Conservation (phyloP, 306 rosid species). For the Gynostemma pentaphyllum region DNA sequence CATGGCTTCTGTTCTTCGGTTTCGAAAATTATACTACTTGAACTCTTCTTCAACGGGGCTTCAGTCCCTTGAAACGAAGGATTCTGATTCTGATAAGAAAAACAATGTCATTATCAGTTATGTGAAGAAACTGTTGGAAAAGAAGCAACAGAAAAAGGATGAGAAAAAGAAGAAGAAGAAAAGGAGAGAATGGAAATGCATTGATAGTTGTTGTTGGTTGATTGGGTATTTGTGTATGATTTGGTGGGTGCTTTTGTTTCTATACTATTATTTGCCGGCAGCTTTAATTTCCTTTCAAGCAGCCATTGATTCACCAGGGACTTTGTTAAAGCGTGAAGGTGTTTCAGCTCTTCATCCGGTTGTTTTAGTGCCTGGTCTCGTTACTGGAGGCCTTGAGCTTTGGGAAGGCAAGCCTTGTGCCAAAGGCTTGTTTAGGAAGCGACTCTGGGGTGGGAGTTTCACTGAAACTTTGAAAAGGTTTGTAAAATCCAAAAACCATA, state of each 20-base stretch:
- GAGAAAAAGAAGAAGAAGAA: slow-evolving; percentile 14
- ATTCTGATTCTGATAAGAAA: slow-evolving; percentile 2
- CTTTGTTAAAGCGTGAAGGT: slow-evolving; percentile 41
- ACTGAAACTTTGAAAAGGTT: slow-evolving; percentile 56
- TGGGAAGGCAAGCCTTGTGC: slow-evolving; percentile 84
- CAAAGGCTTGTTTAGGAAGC: slow-evolving; percentile 43
- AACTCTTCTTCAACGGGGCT: slow-evolving; percentile 22
- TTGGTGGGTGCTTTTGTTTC: slow-evolving; percentile 67
- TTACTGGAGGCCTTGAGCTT: slow-evolving; percentile 55
- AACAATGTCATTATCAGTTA: not conserved
- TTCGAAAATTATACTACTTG: slow-evolving; percentile 22
- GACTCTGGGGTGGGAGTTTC: slow-evolving; percentile 62
- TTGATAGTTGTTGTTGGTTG: slow-evolving; percentile 47
- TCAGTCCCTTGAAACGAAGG: slow-evolving; percentile 12
- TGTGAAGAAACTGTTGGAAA: not conserved
- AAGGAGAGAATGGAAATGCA: slow-evolving; percentile 37
- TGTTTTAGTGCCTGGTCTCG: slow-evolving; percentile 44
- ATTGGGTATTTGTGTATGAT: slow-evolving; percentile 45
- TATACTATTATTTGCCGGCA: too few species aligned
- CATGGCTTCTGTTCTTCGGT: slow-evolving; percentile 37
- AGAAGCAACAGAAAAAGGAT: slow-evolving; percentile 12
- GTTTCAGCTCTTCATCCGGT: slow-evolving; percentile 42
- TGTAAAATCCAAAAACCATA: not conserved
- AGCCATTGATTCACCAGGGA: slow-evolving; percentile 45
- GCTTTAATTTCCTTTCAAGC: too few species aligned